These are phyloP conservation scores for Brasilioporus rufonigricans DNA, from an alignment of 768 basidiomycete genomes.

Conservation along the genomic window DNA sequence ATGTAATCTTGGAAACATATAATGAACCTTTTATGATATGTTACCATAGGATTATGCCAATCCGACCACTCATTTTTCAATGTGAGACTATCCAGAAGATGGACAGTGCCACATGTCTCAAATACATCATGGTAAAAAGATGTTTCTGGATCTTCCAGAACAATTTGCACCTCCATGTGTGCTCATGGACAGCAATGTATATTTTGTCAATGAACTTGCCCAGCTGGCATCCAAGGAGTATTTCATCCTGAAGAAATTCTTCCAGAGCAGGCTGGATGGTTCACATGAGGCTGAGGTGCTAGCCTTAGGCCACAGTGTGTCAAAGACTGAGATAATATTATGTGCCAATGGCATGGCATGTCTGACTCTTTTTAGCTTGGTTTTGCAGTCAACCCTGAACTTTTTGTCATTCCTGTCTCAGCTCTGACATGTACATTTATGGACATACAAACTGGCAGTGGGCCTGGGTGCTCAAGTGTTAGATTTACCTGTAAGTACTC, in stretches of 20 bases:
- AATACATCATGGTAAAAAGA: conserved; percentile 28
- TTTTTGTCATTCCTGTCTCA: not conserved
- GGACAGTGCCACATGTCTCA: conserved; percentile 18
- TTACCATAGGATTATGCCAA: conserved; percentile 20
- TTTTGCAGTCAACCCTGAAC: conserved; percentile 7
- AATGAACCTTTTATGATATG: not conserved
- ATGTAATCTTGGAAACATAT: too few relatives aligned
- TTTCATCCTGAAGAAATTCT: conserved; percentile 10
- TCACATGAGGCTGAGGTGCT: not conserved
- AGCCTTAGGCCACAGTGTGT: conserved; percentile 5
- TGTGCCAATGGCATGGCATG: too few relatives aligned
- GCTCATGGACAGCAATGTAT: not conserved
- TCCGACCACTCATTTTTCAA: conserved; percentile 15
- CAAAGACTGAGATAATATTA: not conserved
- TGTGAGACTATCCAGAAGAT: conserved; percentile 32
- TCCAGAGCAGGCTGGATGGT: conserved; percentile 3
- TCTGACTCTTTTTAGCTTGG: conserved; percentile 1
- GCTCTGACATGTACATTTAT: conserved; percentile 4
- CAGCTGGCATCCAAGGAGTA: too few relatives aligned
- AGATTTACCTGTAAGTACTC: too few relatives aligned
- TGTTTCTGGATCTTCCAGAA: conserved; percentile 28
- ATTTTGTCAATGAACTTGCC: too few relatives aligned
- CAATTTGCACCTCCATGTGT: conserved; percentile 25
- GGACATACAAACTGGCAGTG: too few relatives aligned
- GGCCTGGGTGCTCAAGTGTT: too few relatives aligned